Percentiles rank a stretch among this genome's conserved stretches.
Evolutionary conservation across 2,329 filamentous ascomycete genomes (phyloP).

Genomic region (Albifimbria verrucaria): DNA sequence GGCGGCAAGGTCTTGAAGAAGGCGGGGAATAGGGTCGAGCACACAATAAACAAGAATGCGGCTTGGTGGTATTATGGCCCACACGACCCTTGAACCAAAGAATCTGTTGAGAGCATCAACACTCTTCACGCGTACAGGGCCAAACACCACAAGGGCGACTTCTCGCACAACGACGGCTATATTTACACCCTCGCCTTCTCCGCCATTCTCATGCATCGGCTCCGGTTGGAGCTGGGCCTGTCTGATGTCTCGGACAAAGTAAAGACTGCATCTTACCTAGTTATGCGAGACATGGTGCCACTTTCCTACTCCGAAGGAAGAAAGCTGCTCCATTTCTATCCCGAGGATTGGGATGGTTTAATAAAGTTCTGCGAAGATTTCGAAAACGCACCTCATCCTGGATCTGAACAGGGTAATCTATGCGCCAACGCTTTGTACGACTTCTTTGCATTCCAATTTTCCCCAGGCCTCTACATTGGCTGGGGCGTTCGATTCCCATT

Average conservation of each 20-base stretch:
- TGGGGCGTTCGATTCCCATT: no score
- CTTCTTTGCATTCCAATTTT: no score
- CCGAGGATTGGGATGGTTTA: no score
- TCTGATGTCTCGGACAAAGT: conserved; percentile 5
- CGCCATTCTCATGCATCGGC: conserved; percentile 6
- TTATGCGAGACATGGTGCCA: conserved; percentile 8
- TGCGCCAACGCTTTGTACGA: no score
- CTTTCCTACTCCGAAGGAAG: no score
- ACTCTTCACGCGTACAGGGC: conserved; percentile 4
- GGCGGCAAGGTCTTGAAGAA: conserved; percentile 6
- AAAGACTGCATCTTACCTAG: conserved; percentile 6
- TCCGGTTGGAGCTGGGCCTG: conserved; percentile 2
- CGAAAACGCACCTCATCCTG: no score
- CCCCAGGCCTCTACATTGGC: no score
- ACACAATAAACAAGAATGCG: conserved; percentile 7
- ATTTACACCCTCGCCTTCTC: conserved; percentile 6
- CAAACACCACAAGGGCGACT: conserved; percentile 2
- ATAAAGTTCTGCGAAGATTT: no score
- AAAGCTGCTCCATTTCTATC: no score
- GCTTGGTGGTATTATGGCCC: conserved; percentile 8
- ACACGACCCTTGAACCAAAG: conserved; percentile 1
- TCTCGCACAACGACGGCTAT: conserved; percentile 8
- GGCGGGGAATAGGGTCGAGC: conserved; percentile 5
- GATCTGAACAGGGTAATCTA: no score
- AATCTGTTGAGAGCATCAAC: conserved; percentile 4